phyloP scores from a whole-genome alignment of 495 filamentous ascomycete species.

The Collariella sp. region DNA sequence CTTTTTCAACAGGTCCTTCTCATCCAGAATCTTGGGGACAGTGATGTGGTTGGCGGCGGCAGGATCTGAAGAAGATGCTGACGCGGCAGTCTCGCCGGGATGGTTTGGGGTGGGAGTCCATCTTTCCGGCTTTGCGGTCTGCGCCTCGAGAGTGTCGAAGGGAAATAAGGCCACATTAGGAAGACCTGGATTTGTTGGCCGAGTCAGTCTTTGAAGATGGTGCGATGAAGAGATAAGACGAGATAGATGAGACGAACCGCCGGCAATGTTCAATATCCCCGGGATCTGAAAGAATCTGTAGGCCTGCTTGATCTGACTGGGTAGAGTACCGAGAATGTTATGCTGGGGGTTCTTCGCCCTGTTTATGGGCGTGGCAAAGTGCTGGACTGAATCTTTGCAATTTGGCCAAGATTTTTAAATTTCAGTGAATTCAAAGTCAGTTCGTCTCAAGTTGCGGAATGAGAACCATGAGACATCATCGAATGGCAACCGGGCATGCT shows the following conservation, averaged over 20 bases:
- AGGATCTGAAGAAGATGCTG: conserved; percentile 16
- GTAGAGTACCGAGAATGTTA: conserved; percentile 1
- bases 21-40: conserved; percentile 57
- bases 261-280: conserved; percentile 77
- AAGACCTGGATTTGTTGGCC: conserved; percentile 38
- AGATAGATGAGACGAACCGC: conserved; percentile 48
- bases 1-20: conserved; percentile 47
- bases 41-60: conserved; percentile 44
- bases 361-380: too few species aligned
- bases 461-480: too few species aligned
- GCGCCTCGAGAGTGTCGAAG: conserved; percentile 83
- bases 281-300: conserved; percentile 82
- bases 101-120: conserved; percentile 59
- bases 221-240: neutral
- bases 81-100: conserved; percentile 37
- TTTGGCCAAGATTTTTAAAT: too few species aligned
- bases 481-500: too few species aligned
- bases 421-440: too few species aligned
- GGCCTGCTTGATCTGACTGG: conserved; percentile 63
- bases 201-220: neutral
- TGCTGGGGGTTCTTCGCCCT: neutral
- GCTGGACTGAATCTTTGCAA: too few species aligned
- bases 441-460: too few species aligned
- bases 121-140: conserved; percentile 60
- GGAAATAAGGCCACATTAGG: conserved; percentile 78